Evolutionary conservation across 192 early-diverging fungal genomes (phyloP), one percentile per base, ranked within the genome.

Genomic region (Mortierella hygrophila): DNA sequence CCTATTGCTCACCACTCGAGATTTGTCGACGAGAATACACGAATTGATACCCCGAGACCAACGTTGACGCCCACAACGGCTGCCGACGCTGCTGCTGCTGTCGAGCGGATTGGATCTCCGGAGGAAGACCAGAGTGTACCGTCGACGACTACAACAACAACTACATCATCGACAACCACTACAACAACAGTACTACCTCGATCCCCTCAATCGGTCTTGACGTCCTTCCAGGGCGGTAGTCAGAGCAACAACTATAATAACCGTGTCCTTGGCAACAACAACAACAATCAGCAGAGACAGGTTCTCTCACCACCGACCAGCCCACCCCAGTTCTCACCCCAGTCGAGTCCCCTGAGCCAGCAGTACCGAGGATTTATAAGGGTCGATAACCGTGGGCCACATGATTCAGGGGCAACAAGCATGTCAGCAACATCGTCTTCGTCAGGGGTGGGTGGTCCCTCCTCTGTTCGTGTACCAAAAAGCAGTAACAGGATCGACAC

Each of bases 31-130:
- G 83, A 85, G 38, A 85, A 85, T 35, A 85, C 78, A 7, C 74
- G 83, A 29, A 80, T 85, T 41, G 83, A 85, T 49, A 85, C 83
- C 6, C 83, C 83, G 23, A 38, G 83, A 29, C 83, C 83, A 4
- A 80, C 74, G 4, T 46, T 85, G 35, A 80, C 83, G 2, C 42
- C 78, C 1, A 60, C 78, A 35, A 35, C 74, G 6, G 63, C 44
- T 8, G 70, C 37, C 23, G 69, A 41, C 13, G 68, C 73, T 16
- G 44, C 65, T 37, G 46, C 37, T 38, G 70, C 42, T 18, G 9
- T 29, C 10, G 60, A 65, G 29, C 60, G 29, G n/a, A 65, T 65
- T 65, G 60, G 29, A 65, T 32, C 26, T 32, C 60, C 60, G 26
- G 60, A 26, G 11, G 26, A 26, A 65, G 46, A 40, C 38, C 38